Base-by-base conservation (phyloP, 441 rosid species). In the Gossypium davidsonii region DNA sequence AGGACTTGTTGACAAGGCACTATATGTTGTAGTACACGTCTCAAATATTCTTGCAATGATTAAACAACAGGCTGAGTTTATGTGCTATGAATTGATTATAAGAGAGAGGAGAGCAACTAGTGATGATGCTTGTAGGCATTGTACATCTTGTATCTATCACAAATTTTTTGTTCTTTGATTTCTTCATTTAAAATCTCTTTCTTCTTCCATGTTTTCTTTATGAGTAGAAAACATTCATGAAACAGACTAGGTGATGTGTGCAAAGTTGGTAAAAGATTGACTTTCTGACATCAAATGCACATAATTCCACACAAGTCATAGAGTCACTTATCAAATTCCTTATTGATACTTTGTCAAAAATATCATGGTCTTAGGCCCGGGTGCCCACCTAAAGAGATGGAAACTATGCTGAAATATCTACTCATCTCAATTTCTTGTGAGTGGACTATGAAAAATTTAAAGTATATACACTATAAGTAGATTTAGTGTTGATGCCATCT, bases 371-470 rank as follows among this genome's bases (percentile, higher is more conserved):
- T 66, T 23, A 23, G 57, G 26, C 39, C 49, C 6, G 23, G n/a
- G 56, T 66, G 58, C 42, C 58, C 58, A 23, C 17, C 12, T 48
- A n/a, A n/a, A 25, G 7, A 26, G 44, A 44, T n/a, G 58, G 39
- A 67, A 66, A 46, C 70, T 48, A 48, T 67, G 71, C 56, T 25
- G 39, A 67, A 37, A 25, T 67, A 28, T 48, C 23, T 67, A 12
- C 42, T 65, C 39, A 7, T 67, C 57, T 23, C 14, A 25, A 25
- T 48, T 48, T 67, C 17, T 48, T 48, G 8, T 23, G 57, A 23
- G 20, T 67, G 37, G 57, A 14, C 12, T 23, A 15, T n/a, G 57
- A n/a, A 0, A 48, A 48, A 48, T n/a, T 7, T 44, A 23, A 67
- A 25, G 21, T 9, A 48, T 15, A 3, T 48, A 3, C 26, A 25